Evolutionary conservation across 2,329 filamentous ascomycete genomes (phyloP).

Genomic region (Sporothrix mexicana): DNA sequence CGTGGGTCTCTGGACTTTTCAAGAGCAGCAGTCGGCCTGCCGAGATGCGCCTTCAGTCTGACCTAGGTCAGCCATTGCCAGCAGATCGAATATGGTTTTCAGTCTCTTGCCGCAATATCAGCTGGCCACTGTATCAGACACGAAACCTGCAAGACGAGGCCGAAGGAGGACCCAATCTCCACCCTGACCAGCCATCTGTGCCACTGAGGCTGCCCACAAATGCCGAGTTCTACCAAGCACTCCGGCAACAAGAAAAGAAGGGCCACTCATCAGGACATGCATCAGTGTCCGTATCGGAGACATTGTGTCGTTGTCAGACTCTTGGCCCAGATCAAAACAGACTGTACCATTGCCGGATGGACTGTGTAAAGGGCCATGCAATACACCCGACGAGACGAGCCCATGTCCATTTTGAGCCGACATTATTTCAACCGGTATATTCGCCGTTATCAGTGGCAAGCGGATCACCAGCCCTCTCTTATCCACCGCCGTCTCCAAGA

Average conservation of each 20-base stretch:
- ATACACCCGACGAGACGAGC: background rate
- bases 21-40: slow-evolving; percentile 37
- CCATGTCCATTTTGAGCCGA: background rate
- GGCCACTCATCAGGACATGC: background rate
- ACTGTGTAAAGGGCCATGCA: slow-evolving; percentile 22
- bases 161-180: slow-evolving; percentile 36
- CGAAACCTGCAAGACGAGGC: slow-evolving; percentile 40
- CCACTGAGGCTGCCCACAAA: slow-evolving; percentile 28
- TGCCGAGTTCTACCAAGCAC: slow-evolving; percentile 5
- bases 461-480: too few species aligned
- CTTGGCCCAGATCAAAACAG: slow-evolving; percentile 25
- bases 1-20: slow-evolving; percentile 31
- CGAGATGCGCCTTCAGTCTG: slow-evolving; percentile 39
- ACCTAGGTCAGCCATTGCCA: slow-evolving; percentile 38
- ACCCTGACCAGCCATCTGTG: background rate
- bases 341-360: slow-evolving; percentile 27
- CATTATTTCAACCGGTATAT: background rate
- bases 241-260: background rate
- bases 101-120: slow-evolving; percentile 39
- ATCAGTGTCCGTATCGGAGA: background rate
- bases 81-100: slow-evolving; percentile 37
- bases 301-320: slow-evolving; percentile 18
- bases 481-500: background rate
- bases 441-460: too few species aligned
- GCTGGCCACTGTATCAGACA: slow-evolving; percentile 40